phyloP scores from a whole-genome alignment of 2,329 filamentous ascomycete genomes.

The Sarocladium brachiariae region DNA sequence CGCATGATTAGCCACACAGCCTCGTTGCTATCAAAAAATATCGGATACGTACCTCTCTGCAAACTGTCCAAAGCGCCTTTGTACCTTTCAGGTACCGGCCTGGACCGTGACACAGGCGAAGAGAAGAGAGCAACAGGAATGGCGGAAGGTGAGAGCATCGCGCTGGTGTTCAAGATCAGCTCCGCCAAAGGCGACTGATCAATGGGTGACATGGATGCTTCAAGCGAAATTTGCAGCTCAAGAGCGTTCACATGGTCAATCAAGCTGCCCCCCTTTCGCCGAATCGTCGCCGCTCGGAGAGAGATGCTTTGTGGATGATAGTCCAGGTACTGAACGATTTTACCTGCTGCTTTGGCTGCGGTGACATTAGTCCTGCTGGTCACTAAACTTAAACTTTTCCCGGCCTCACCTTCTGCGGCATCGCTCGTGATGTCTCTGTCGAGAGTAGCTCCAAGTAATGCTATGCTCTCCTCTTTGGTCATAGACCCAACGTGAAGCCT shows the following conservation, averaged over 20 bases:
- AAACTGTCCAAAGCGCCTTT: constrained; percentile 11
- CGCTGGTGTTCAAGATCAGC: constrained; percentile 18
- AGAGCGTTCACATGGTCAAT: constrained; percentile 14
- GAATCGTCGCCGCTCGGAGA: constrained; percentile 17
- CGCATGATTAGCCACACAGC: no score
- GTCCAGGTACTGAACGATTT: constrained; percentile 14
- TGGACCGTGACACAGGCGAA: constrained; percentile 8
- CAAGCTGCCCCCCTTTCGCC: constrained; percentile 14
- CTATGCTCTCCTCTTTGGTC: constrained; percentile 15
- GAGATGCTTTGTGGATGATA: constrained; percentile 17
- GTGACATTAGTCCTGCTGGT: background rate
- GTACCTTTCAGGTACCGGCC: constrained; percentile 13
- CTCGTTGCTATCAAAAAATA: no score
- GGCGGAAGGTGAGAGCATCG: constrained; percentile 18
- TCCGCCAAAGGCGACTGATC: constrained; percentile 19
- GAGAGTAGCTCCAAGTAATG: constrained; percentile 13
- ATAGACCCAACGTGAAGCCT: constrained; percentile 16
- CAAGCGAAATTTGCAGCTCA: constrained; percentile 12
- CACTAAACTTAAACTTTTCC: background rate
- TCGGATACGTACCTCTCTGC: no score
- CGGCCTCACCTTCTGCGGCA: constrained; percentile 13
- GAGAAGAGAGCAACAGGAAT: constrained; percentile 18
- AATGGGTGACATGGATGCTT: constrained; percentile 16
- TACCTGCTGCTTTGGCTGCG: constrained; percentile 15
- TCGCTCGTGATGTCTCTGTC: constrained; percentile 9